Evolutionary conservation across 1,284 basidiomycete genomes (phyloP), one percentile per base, ranked within the genome.

Genomic region (Cryptococcus depauperatus): DNA sequence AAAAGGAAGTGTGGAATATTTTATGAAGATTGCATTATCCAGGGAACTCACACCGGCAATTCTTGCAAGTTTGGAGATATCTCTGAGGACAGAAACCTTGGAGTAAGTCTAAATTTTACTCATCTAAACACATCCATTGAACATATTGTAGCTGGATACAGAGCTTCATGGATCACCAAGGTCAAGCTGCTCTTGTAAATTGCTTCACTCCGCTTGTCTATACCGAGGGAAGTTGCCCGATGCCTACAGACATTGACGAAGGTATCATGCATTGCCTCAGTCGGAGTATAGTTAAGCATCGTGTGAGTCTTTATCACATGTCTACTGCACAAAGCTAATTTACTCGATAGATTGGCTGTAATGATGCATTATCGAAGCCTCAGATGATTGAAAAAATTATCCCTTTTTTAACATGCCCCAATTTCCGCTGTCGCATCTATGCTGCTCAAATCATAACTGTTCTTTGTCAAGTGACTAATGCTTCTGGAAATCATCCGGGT

Each of bases 131-230:
- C n/a, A n/a, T n/a, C n/a, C n/a, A n/a, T n/a, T n/a, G n/a, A n/a
- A 30, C 3, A 30, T n/a, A 30, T 10, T 10, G 10, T 30, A 30
- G 29, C 29, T 30, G 89, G 89, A 83, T 85, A 62, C 76, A 76
- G 53, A 79, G 79, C 53, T 96, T 88, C 70, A 77, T 86, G 57
- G 74, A 74, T 50, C 78, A 84, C 47, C 85, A 82, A 65, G 92
- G 85, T 38, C 85, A 85, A 32, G 83, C 85, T 38, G 90, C 90
- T 10, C 76, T 95, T 43, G 84, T 83, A 8, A 87, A 89, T 66
- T 81, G 81, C 1, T 75, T 95, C 9, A 77, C 27, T 11, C 25
- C 78, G 50, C 22, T 41, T n/a, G 22, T 16, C 7, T 41, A 41
- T 29, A 41, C 39, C 16, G 26, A 41, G 9, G 26, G 25, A 13